phyloP scores from a whole-genome alignment of 352 stramenopile species.

The Phytophthora hibernalis region DNA sequence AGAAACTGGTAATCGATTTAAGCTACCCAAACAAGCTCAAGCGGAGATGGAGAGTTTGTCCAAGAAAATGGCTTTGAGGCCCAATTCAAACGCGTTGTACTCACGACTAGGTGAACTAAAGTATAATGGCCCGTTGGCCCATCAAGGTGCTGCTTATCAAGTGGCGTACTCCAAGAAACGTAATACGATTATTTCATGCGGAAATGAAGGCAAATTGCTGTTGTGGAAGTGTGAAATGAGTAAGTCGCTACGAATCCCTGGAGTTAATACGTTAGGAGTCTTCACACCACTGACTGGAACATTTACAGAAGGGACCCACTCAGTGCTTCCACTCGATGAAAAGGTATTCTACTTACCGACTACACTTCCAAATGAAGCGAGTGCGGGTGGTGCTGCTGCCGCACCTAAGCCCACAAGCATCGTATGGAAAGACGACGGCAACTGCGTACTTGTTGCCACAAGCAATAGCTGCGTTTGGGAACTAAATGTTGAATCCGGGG shows the following conservation, averaged over 20 bases:
- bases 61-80: conserved; percentile 55
- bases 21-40: conserved; percentile 60
- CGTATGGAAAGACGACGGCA: conserved; percentile 63
- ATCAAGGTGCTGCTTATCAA: conserved; percentile 54
- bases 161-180: conserved; percentile 64
- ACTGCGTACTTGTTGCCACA: conserved; percentile 53
- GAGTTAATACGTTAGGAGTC: conserved; percentile 61
- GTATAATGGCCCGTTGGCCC: conserved; percentile 59
- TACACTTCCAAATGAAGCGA: conserved; percentile 42
- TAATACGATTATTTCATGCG: conserved; percentile 61
- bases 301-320: conserved; percentile 60
- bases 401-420: conserved; percentile 62
- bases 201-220: conserved; percentile 54
- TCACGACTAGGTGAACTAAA: conserved; percentile 54
- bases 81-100: conserved; percentile 52
- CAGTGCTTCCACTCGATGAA: conserved; percentile 42
- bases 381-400: neutral
- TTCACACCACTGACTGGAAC: conserved; percentile 61
- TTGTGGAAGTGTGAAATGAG: conserved; percentile 66
- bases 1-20: conserved; percentile 73
- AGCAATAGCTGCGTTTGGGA: conserved; percentile 78
- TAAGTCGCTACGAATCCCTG: conserved; percentile 59
- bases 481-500: conserved; percentile 45
- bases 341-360: conserved; percentile 52
- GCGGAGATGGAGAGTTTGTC: conserved; percentile 61